Base-by-base conservation (phyloP, 306 rosid genomes). In the Glycine tomentella region DNA sequence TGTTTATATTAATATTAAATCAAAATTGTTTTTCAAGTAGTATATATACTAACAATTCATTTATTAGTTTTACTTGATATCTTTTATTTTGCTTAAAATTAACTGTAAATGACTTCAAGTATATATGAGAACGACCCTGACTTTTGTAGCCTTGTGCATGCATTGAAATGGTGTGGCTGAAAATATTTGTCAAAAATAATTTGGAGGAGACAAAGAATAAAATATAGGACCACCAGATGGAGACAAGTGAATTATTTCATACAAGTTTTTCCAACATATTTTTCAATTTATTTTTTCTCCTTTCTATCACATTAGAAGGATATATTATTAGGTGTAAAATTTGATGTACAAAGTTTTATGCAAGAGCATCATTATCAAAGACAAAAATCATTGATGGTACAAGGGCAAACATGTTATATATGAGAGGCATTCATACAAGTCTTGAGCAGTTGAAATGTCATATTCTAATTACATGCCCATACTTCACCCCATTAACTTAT, bases 371-470 rank as follows among this genome's bases (percentile, higher is more conserved):
- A 53, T n/a, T n/a, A 53, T 53, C 58, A 53, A 53, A n/a, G 58
- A 56, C 33, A 56, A 62, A 38, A 31, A 76, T 9, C 64, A 20
- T 7, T 20, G 59, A 31, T 61, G 73, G 63, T 50, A 48, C 8
- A 55, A 12, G 42, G 49, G 45, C 58, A 66, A 25, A 77, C 51
- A 14, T 48, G 59, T 31, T 8, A 64, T 25, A 25, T 25, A 25
- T 16, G 56, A 10, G 7, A 38, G 20, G 57, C 6, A 66, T 20
- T 66, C 36, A 16, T 1, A 42, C 46, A 42, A 7, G 46, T 42
- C 46, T 62, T 11, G 75, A 79, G 74, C 8, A 38, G 69, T 12
- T 10, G 53, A 63, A 34, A 48, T 40, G 86, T 74, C 89, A 2
- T 25, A 25, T 25, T 25, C 31, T 25, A 25, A 25, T 25, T 25